Evolutionary conservation across 306 rosid genomes (phyloP), one percentile per base, ranked within the genome.

Genomic region (Lablab purpureus): DNA sequence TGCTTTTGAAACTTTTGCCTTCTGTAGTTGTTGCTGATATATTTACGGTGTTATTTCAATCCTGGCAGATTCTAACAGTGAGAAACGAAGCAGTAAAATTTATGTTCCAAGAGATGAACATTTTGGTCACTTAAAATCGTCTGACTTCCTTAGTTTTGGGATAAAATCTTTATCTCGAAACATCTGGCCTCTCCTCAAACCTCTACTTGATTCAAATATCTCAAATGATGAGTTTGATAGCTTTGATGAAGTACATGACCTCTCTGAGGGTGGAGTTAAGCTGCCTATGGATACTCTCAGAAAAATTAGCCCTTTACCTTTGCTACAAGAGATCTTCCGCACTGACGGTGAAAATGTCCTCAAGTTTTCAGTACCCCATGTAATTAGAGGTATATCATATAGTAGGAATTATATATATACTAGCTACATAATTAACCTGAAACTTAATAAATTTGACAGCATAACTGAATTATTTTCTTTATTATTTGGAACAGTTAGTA

Each of bases 61-160:
- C 11, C 47, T 30, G 22, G 21, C 85, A 90, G 96, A 89, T 85
- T 87, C 84, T 0, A 67, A 74, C 1, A 49, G 18, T 7, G 96
- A 93, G 87, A 86, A 21, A 67, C 52, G 6, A 4, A 32, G 72
- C 0, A 17, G 3, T 40, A 12, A 67, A 10, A 2, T 41, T 21
- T 67, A 67, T 67, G 34, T 67, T 21, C 97, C 94, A n/a, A 88
- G 90, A 78, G 98, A 91, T 51, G 98, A 93, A 69, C 68, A 81
- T 40, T 91, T 93, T 54, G 88, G 89, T 2, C 89, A 86, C 83
- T 66, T 87, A 72, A 93, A 93, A 78, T 60, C 89, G 34, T 76
- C 88, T 3, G 98, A 93, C 17, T 91, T 93, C 12, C 60, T 91
- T 19, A 77, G 71, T 2, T 82, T 77, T 75, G 82, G 84, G 10